Base-by-base conservation (phyloP, 2,329 filamentous ascomycete genomes). In the Monosporascus sp. region DNA sequence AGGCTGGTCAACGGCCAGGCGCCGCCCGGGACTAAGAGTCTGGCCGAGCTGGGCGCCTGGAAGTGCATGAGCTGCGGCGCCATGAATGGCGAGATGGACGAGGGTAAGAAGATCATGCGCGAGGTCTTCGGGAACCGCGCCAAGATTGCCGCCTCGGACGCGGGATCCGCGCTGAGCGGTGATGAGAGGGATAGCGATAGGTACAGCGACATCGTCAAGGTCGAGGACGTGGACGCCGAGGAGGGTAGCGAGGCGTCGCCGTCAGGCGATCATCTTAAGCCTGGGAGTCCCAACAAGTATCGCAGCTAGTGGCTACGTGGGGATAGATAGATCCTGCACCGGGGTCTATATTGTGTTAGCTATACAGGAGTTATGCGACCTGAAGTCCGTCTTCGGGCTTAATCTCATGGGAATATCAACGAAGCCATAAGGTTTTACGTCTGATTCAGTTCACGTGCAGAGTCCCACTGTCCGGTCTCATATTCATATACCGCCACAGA, bases 1-100 rank as follows among this genome's bases (percentile, higher is more conserved):
- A 81, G 90, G 31, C 80, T 97, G 1, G 92, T 99, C 48, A 99
- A 99, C 67, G 94, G 95, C 0, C 94, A 97, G 68, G 94, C 94
- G 3, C 92, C 94, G 2, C 93, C 94, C 0, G 94, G 94, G 1
- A 86, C 88, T 0, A 87, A 84, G 61, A 82, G 78, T 0, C 73
- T 93, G 1, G 83, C 89, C 39, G 92, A 97, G 50, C 65, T 99
- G 1, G 94, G 93, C 2, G 78, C 79, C 56, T 99, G 94, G 94
- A 85, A 86, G 55, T 99, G 94, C 70, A 88, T 89, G 67, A 83
- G 83, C n/a, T 99, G 94, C 65, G 86, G 87, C 9, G 77, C 83
- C 2, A 80, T 81, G 74, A 99, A 99, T 67, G 93, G 93, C 0
- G 83, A 88, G 63, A 83, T 90, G 62, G 89, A 87, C 56, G 89